Percentiles rank a stretch among this genome's conserved stretches.
Evolutionary conservation across 257 asterid genomes (phyloP).

Genomic region (Solanum medicagineum): DNA sequence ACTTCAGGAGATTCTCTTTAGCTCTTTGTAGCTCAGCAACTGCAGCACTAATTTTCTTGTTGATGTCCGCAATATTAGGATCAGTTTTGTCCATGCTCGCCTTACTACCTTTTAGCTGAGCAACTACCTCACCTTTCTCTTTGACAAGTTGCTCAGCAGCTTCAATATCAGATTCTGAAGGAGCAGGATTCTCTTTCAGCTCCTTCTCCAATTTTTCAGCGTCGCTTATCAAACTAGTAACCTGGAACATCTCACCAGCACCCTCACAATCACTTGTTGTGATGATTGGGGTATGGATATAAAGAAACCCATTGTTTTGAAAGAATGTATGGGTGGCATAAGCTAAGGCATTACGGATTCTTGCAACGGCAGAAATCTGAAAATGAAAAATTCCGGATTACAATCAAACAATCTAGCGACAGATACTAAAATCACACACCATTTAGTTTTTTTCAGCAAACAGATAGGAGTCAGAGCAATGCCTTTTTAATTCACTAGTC

Average conservation of each 20-base stretch:
- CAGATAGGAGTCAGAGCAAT: not conserved
- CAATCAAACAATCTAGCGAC: not conserved
- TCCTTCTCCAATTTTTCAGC: conserved; percentile 81
- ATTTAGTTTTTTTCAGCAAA: not conserved
- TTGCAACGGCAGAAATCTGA: conserved; percentile 80
- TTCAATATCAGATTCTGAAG: conserved; percentile 49
- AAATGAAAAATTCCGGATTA: not conserved
- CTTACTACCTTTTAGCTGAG: conserved; percentile 57
- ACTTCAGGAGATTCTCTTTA: conserved; percentile 47
- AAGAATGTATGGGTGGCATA: conserved; percentile 94
- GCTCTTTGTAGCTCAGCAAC: conserved; percentile 66
- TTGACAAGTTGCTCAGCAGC: conserved; percentile 51
- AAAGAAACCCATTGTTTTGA: conserved; percentile 76
- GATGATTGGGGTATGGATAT: conserved; percentile 84
- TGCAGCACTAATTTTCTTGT: conserved; percentile 41
- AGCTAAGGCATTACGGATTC: conserved; percentile 81
- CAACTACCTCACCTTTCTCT: conserved; percentile 74
- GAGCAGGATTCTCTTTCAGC: conserved; percentile 55
- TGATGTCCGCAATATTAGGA: not conserved
- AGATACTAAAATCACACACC: not conserved
- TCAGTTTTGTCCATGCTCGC: conserved; percentile 27
- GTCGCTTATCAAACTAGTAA: conserved; percentile 55
- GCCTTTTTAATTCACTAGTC: not conserved
- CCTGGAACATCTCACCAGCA: conserved; percentile 99
- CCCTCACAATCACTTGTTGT: conserved; percentile 99